These are phyloP conservation scores for Phaeoacremonium minimum DNA, from an alignment of 2,329 filamentous ascomycete genomes.

Conservation along the genomic window DNA sequence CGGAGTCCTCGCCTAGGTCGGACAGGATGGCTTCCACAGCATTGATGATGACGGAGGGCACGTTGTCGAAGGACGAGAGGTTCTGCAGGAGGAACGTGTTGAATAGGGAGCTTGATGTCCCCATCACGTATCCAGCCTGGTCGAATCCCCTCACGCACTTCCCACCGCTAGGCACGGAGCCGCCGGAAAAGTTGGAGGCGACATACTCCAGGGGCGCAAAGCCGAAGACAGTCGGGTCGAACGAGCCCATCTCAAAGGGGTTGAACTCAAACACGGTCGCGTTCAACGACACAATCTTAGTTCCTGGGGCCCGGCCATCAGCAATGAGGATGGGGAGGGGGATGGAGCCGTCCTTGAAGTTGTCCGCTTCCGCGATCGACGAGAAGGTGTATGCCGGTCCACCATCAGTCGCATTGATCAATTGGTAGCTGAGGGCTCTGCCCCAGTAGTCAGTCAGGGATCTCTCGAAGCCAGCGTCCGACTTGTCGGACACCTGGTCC, in stretches of 20 bases:
- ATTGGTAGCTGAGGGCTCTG: slow-evolving; percentile 78
- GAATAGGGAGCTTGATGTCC: slow-evolving; percentile 81
- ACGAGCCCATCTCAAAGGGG: slow-evolving; percentile 63
- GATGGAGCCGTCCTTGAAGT: slow-evolving; percentile 34
- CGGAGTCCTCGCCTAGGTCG: slow-evolving; percentile 46
- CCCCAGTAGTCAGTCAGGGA: slow-evolving; percentile 90
- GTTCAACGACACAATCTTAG: slow-evolving; percentile 43
- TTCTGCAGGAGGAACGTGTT: slow-evolving; percentile 70
- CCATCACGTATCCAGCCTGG: slow-evolving; percentile 78
- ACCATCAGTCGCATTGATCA: slow-evolving; percentile 72
- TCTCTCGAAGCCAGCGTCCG: slow-evolving; percentile 57
- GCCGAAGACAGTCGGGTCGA: slow-evolving; percentile 53
- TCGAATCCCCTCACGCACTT: slow-evolving; percentile 76
- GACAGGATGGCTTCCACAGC: slow-evolving; percentile 48
- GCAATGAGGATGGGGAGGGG: slow-evolving; percentile 48
- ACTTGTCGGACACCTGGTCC: slow-evolving; percentile 56
- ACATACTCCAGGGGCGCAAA: slow-evolving; percentile 58
- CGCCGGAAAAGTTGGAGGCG: slow-evolving; percentile 52
- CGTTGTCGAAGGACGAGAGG: slow-evolving; percentile 37
- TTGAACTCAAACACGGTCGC: slow-evolving; percentile 62
- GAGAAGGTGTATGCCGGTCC: slow-evolving; percentile 79
- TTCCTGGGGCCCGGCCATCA: slow-evolving; percentile 39
- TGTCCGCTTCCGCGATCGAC: slow-evolving; percentile 47
- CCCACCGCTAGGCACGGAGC: slow-evolving; percentile 47
- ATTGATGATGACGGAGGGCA: slow-evolving; percentile 44